Evolutionary conservation across 1,139 yeast species (phyloP), one percentile per base, ranked within the genome.

Genomic region (Geotrichum armillariae): DNA sequence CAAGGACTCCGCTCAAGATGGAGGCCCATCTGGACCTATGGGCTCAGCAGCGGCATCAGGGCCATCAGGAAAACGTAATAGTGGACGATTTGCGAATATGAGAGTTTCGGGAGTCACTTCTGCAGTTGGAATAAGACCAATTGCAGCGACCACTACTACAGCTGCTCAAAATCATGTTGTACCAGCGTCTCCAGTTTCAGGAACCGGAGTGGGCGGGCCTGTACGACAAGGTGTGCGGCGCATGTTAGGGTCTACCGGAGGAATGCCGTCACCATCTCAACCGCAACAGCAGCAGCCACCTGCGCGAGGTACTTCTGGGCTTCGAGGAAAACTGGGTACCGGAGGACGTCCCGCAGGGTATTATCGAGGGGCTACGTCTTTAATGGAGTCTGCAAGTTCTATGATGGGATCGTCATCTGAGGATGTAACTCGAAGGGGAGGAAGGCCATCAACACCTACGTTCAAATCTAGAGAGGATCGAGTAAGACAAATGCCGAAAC

Each of bases 141-240:
- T 38, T 4, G 41, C 47, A 12, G 42, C 42, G 12, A 37, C 47
- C 7, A 33, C 47, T 1, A 37, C 47, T 11, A 33, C 43, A 1
- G 45, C 45, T 6, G 32, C 29, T 27, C 37, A 41, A 25, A 32
- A 41, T 14, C 38, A 32, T 27, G 42, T 18, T n/a, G 38, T 41
- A 12, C 25, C 45, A 2, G 38, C 38, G 9, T 41, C 45, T 14
- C 32, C 45, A 4, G 37, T 16, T n/a, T 7, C 36, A n/a, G 18
- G 31, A 20, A 17, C 21, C 8, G 12, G 14, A 3, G 4, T 8
- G n/a, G 42, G 42, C 11, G 37, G 31, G 2, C 25, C 45, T 17
- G 45, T 32, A 3, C 45, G 45, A 4, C 45, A 41, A 14, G 45
- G 45, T 2, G 45, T 41, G 2, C 37, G 45, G 29, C 45, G 45